Conservation (phyloP, 129 eudicot genomes). For the Silybum marianum region DNA sequence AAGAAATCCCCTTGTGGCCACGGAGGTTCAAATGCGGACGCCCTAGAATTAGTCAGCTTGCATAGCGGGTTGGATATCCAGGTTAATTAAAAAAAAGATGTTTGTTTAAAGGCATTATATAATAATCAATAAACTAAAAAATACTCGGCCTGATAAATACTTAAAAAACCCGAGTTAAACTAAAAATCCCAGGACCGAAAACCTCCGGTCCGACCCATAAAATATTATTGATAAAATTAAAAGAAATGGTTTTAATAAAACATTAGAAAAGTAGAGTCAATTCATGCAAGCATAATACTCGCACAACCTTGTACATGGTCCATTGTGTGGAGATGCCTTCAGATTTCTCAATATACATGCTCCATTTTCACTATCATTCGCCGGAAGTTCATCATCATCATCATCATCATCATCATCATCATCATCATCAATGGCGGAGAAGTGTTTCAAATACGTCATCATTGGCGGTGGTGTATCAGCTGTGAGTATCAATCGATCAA, state of each 20-base stretch:
- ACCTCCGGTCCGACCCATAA: no score
- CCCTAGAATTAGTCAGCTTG: no score
- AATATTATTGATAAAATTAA: no score
- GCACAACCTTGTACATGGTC: constrained; percentile 14
- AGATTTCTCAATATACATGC: not conserved
- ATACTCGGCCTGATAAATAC: no score
- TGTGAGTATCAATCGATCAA: constrained; percentile 28
- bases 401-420: constrained; percentile 4
- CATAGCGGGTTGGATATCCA: no score
- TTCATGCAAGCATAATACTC: constrained; percentile 31
- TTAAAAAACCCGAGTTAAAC: no score
- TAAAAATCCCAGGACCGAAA: no score
- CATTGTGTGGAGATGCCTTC: not conserved
- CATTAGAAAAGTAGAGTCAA: not conserved
- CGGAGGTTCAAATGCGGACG: no score
- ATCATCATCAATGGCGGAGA: constrained; percentile 56
- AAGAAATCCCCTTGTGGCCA: no score
- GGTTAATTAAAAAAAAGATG: no score
- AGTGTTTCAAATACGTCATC: constrained; percentile 71
- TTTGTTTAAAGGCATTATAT: no score
- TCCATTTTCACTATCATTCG: not conserved
- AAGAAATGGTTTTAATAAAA: not conserved
- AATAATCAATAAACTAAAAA: no score
- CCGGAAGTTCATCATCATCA: not conserved
- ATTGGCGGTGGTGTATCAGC: constrained; percentile 91